Evolutionary conservation across 75 land plant species (phyloP), one percentile per base, ranked within the genome.

Genomic region (Picea sitchensis): DNA sequence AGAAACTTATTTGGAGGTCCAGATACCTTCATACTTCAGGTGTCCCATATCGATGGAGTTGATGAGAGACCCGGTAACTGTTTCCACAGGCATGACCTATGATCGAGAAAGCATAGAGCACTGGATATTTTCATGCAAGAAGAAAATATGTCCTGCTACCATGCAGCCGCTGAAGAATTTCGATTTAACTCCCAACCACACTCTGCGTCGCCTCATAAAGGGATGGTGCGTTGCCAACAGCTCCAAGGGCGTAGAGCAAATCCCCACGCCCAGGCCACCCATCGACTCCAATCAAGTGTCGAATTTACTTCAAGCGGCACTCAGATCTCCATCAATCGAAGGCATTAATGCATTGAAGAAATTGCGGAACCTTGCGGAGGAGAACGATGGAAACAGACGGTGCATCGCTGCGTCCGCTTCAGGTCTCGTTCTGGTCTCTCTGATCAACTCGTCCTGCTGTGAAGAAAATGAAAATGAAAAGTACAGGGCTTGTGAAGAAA

Each of bases 141-240:
- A 91, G 54, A 36, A 62, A 5, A 83, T 88, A 1, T 91, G 93
- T 62, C 93, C 93, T 1, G 83, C 81, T 11, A 91, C 93, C 21
- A 89, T 81, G 85, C 89, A 87, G 79, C 13, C 51, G 12, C 61
- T 87, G 30, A 11, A 65, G 38, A 81, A 30, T 59, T 67, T 79
- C 72, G 82, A 88, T 3, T 76, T 88, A 21, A 88, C 80, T 6
- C 90, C 90, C 41, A 88, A 88, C 58, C 85, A 77, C 83, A 88
- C 85, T 21, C 87, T 88, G 51, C 65, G 76, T 14, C 84, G 90
- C 36, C 65, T 88, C 41, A 88, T 88, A 21, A 59, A 51, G 26
- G 32, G 72, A 1, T 85, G 81, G 87, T 75, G 77, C 32, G 44
- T 51, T 23, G 59, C 18, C 58, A 47, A 51, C 51, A 47, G 14